Evolutionary conservation across 305 asterid species (phyloP).

Genomic region (Coffea humblotiana): DNA sequence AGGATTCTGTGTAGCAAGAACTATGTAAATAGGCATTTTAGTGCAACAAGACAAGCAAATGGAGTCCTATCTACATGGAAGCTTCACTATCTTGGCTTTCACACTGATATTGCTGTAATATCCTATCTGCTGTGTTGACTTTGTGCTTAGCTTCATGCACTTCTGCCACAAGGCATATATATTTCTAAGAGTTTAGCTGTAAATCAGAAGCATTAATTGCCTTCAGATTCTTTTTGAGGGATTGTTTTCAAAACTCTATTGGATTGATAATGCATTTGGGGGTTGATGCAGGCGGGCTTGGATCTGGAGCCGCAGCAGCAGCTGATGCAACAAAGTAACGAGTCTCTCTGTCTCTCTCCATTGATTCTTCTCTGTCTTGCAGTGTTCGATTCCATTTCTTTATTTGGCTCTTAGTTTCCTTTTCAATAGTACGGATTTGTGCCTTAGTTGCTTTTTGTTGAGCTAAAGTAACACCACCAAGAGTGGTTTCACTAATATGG

Average conservation of each 20-base stretch:
- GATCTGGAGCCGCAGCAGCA: slow-evolving; percentile 53
- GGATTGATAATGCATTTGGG: slow-evolving; percentile 17
- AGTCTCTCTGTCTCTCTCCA: slow-evolving; percentile 27
- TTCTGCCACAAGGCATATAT: not conserved
- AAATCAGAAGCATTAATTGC: not conserved
- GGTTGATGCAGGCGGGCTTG: slow-evolving; percentile 60
- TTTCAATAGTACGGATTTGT: not conserved
- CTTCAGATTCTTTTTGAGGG: not conserved
- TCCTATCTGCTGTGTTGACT: not conserved
- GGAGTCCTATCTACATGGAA: not conserved
- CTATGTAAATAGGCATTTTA: not conserved
- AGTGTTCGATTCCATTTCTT: not conserved
- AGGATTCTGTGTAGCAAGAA: not conserved
- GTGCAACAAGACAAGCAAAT: not conserved
- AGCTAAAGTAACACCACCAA: not conserved
- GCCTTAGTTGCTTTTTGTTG: not conserved
- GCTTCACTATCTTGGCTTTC: slow-evolving; percentile 1
- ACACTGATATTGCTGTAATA: not conserved
- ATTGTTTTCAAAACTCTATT: slow-evolving; percentile 15
- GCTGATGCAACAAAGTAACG: slow-evolving; percentile 87
- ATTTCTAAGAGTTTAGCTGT: not conserved
- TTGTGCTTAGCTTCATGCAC: slow-evolving; percentile 3
- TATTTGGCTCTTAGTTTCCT: not conserved
- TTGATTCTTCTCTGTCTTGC: not conserved
- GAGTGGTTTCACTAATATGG: not conserved